These are phyloP conservation scores for Malassezia sp. DNA, from an alignment of 1,284 basidiomycete species.

Conservation along the genomic window DNA sequence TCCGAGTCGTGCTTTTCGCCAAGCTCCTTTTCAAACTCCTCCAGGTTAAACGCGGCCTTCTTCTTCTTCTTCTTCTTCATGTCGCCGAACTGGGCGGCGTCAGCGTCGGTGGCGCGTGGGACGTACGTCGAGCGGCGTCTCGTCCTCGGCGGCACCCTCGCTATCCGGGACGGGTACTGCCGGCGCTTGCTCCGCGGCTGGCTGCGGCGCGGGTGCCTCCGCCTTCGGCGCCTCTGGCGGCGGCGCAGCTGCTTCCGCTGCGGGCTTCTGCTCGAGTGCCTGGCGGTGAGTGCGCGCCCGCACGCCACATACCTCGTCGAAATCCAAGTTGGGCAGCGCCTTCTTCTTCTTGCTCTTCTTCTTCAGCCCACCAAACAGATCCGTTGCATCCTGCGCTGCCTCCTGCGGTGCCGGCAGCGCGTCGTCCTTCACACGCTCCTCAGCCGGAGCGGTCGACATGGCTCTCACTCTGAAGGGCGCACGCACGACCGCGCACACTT, in stretches of 20 bases:
- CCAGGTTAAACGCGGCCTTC: slow-evolving; percentile 46
- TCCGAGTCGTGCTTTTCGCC: slow-evolving; percentile 50
- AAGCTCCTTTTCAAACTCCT: slow-evolving; percentile 47
- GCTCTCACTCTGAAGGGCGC: too few species aligned
- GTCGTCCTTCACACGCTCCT: slow-evolving; percentile 16
- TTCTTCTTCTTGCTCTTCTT: slow-evolving; percentile 82
- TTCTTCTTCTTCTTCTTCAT: slow-evolving; percentile 50
- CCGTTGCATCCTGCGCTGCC: slow-evolving; percentile 57
- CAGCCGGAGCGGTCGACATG: slow-evolving; percentile 14
- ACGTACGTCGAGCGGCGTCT: slow-evolving; percentile 44
- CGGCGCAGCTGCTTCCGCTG: background rate
- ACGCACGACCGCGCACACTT: too few species aligned
- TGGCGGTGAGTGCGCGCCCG: background rate
- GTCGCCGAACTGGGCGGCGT: slow-evolving; percentile 48
- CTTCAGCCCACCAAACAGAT: slow-evolving; percentile 76
- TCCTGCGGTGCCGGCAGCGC: slow-evolving; percentile 5
- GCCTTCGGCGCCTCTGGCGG: background rate
- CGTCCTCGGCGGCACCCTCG: slow-evolving; percentile 18
- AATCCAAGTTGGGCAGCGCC: slow-evolving; percentile 67
- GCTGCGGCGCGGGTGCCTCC: background rate
- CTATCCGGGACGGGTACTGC: slow-evolving; percentile 19
- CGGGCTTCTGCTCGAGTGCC: slow-evolving; percentile 1
- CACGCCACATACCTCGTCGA: slow-evolving; percentile 39
- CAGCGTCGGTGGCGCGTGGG: too few species aligned
- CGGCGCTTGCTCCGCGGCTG: slow-evolving; percentile 14